phyloP scores from a whole-genome alignment of 805 yeast genomes.

The Hemisphaericaspora nanyangensis region DNA sequence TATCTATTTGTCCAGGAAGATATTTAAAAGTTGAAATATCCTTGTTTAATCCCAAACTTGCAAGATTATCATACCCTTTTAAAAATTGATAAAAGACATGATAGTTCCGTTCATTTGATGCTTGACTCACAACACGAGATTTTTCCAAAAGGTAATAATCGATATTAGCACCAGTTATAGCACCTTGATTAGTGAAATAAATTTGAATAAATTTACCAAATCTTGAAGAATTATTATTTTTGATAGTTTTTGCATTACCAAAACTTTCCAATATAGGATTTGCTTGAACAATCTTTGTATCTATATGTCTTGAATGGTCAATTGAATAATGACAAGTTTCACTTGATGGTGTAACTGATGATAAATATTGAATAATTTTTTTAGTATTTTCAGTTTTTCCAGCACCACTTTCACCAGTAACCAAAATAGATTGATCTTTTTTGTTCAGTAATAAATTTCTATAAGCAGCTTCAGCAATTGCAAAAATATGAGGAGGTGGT shows the following conservation, averaged over 20 bases:
- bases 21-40: constrained; percentile 48
- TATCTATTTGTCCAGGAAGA: constrained; percentile 33
- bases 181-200: constrained; percentile 60
- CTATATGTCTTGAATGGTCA: constrained; percentile 44
- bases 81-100: constrained; percentile 90
- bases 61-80: constrained; percentile 56
- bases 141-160: constrained; percentile 94
- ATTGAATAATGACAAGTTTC: constrained; percentile 3
- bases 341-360: constrained; percentile 56
- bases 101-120: constrained; percentile 77
- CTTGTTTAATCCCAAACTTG: constrained; percentile 41
- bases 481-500: constrained; percentile 83
- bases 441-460: constrained; percentile 64
- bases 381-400: constrained; percentile 98
- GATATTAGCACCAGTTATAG: constrained; percentile 82
- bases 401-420: constrained; percentile 99
- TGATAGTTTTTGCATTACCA: constrained; percentile 94
- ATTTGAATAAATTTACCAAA: constrained; percentile 95
- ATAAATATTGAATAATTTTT: constrained; percentile 86
- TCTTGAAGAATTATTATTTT: constrained; percentile 91
- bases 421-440: constrained; percentile 84
- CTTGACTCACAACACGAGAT: constrained; percentile 83
- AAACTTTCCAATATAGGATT: constrained; percentile 94
- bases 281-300: constrained; percentile 83
- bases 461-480: constrained; percentile 78